These are phyloP conservation scores for Selaginella tamariscina DNA, from an alignment of 75 land plant species.

Conservation along the genomic window DNA sequence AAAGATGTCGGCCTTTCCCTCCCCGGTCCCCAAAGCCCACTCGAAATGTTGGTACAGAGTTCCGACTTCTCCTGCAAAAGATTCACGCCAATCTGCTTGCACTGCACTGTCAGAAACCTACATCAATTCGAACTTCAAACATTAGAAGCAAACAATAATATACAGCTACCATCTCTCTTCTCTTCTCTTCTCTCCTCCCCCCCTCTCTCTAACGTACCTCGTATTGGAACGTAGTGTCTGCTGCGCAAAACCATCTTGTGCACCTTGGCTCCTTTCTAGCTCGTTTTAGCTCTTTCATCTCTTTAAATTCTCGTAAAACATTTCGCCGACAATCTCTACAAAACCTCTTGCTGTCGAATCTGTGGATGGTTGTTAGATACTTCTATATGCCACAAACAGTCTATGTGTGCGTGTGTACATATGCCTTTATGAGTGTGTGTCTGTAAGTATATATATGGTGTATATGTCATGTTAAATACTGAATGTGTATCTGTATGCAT, in stretches of 20 bases:
- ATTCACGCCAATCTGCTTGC: constrained; percentile 10
- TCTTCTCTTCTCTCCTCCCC: no score
- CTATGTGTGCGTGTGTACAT: no score
- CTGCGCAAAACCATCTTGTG: constrained; percentile 4
- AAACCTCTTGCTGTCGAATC: constrained; percentile 12
- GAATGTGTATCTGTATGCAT: no score
- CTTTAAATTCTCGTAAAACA: constrained; percentile 10
- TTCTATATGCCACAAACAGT: no score
- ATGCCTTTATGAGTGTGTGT: no score
- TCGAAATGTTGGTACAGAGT: constrained; percentile 10
- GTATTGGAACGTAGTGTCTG: constrained; percentile 8
- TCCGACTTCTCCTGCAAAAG: constrained; percentile 5
- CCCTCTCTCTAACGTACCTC: not conserved
- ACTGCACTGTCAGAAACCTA: constrained; percentile 8
- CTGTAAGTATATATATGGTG: no score
- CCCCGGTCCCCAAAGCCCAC: constrained; percentile 5
- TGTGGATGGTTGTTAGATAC: not conserved
- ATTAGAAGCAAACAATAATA: not conserved
- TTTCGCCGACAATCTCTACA: constrained; percentile 10
- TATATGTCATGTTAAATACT: no score
- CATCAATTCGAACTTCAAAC: not conserved
- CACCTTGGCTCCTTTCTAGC: constrained; percentile 7
- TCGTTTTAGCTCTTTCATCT: constrained; percentile 13
- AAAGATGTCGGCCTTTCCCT: constrained; percentile 82
- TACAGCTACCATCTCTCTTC: no score